Percentiles rank a stretch among this genome's conserved stretches.
Evolutionary conservation across 2,329 filamentous ascomycete species (phyloP).

Genomic region (Penicillium sp.): DNA sequence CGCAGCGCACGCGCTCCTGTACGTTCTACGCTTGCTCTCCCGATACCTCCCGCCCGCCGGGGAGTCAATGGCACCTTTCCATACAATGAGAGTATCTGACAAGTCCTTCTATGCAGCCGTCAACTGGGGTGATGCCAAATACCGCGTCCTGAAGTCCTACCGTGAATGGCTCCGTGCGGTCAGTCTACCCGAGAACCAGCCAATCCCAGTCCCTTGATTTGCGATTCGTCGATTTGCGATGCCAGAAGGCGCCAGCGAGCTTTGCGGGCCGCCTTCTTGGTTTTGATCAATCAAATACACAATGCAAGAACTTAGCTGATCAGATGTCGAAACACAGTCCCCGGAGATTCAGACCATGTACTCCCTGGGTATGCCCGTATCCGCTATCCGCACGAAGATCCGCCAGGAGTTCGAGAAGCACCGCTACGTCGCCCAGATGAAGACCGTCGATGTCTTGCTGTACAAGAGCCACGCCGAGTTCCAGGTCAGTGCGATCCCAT

Average conservation of each 20-base stretch:
- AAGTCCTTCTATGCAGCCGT: conserved; percentile 59
- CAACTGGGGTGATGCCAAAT: conserved; percentile 87
- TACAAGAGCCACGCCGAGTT: conserved; percentile 91
- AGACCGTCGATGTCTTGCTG: conserved; percentile 83
- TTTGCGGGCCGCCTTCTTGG: not conserved
- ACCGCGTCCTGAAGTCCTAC: conserved; percentile 84
- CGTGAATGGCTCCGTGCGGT: conserved; percentile 95
- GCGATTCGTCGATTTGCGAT: not conserved
- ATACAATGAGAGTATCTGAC: conserved; percentile 24
- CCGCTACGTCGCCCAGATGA: conserved; percentile 86
- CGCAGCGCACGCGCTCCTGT: conserved; percentile 78
- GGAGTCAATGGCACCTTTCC: conserved; percentile 14
- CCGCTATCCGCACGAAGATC: conserved; percentile 86
- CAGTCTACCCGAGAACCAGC: conserved; percentile 50
- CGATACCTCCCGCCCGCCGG: conserved; percentile 20
- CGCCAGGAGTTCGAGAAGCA: conserved; percentile 96
- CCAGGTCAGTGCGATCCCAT: conserved; percentile 63
- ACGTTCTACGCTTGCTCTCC: conserved; percentile 62
- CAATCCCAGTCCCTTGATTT: conserved; percentile 6
- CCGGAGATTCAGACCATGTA: conserved; percentile 98
- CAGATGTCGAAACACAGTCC: conserved; percentile 59
- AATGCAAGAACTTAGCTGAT: conserved; percentile 8
- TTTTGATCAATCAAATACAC: not conserved
- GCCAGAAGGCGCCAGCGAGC: not conserved
- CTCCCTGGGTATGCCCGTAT: conserved; percentile 84